Conservation (phyloP, 1,139 yeast species). For the Diutina rugosa region DNA sequence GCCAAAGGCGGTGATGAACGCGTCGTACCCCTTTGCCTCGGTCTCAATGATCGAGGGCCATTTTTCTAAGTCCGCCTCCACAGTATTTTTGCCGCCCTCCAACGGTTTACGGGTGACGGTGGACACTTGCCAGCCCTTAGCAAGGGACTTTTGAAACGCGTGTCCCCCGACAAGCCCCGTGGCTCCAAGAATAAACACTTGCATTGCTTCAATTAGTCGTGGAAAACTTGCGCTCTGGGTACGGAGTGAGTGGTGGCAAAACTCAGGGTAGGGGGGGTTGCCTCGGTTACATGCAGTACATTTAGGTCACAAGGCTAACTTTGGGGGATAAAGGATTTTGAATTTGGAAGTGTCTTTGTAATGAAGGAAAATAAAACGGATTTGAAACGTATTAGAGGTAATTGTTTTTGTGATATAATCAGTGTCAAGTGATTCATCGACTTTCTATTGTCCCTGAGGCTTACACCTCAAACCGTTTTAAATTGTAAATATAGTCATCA, state of each 20-base stretch:
- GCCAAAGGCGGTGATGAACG: conserved; percentile 55
- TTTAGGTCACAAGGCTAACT: not conserved
- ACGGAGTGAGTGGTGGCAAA: not conserved
- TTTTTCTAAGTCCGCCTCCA: conserved; percentile 22
- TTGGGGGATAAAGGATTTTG: not conserved
- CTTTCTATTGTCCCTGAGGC: too few relatives aligned
- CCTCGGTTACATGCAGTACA: not conserved
- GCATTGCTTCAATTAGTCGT: conserved; percentile 6
- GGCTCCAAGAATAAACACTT: conserved; percentile 36
- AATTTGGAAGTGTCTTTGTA: too few relatives aligned
- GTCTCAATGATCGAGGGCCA: conserved; percentile 24
- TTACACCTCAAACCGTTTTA: too few relatives aligned
- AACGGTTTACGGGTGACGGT: conserved; percentile 34
- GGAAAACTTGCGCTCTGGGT: not conserved
- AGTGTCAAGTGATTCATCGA: too few relatives aligned
- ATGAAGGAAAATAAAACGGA: too few relatives aligned
- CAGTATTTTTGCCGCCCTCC: conserved; percentile 10
- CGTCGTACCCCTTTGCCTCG: conserved; percentile 10
- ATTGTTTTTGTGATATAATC: too few relatives aligned
- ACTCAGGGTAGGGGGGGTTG: not conserved
- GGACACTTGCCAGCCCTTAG: conserved; percentile 18
- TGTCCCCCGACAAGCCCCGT: conserved; percentile 49
- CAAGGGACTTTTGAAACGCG: conserved; percentile 26
- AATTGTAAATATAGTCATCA: too few relatives aligned
- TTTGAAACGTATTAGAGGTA: too few relatives aligned